Conservation (phyloP, 495 filamentous ascomycete species). For the Xylaria curta region DNA sequence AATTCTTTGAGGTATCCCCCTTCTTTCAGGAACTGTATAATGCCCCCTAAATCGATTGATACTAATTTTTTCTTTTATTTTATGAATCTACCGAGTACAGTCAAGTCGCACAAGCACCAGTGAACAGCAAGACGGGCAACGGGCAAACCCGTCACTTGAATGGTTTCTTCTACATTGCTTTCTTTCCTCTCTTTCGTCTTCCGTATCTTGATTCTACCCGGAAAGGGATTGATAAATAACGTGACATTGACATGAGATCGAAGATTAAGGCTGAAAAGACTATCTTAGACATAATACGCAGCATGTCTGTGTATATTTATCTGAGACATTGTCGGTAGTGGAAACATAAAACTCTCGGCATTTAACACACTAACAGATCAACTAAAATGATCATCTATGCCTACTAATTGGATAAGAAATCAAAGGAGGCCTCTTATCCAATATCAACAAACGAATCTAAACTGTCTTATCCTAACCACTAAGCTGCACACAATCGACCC, state of each 20-base stretch:
- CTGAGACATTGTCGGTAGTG: not conserved
- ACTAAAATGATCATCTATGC: not conserved
- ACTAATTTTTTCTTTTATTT: too few species aligned
- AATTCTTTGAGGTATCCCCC: too few species aligned
- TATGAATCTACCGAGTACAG: too few species aligned
- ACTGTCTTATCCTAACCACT: not conserved
- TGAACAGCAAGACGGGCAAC: not conserved
- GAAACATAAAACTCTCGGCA: not conserved
- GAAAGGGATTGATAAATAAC: not conserved
- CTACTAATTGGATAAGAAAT: not conserved
- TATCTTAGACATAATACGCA: not conserved
- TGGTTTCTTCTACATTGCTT: not conserved
- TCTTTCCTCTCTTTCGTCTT: not conserved
- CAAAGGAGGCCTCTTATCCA: not conserved
- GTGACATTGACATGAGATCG: not conserved
- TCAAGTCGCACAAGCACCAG: not conserved
- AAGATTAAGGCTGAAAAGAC: not conserved
- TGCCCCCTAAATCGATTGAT: too few species aligned
- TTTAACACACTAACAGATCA: not conserved
- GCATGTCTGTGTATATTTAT: not conserved
- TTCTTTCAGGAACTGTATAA: too few species aligned
- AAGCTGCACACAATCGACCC: too few species aligned
- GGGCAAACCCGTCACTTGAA: not conserved
- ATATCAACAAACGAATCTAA: not conserved
- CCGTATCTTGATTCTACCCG: not conserved